A percentile compares a stretch with the other conserved stretches of the same genome.
These are phyloP conservation scores for Yamadazyma laniorum DNA, from an alignment of 805 yeast species.

Conservation along the genomic window DNA sequence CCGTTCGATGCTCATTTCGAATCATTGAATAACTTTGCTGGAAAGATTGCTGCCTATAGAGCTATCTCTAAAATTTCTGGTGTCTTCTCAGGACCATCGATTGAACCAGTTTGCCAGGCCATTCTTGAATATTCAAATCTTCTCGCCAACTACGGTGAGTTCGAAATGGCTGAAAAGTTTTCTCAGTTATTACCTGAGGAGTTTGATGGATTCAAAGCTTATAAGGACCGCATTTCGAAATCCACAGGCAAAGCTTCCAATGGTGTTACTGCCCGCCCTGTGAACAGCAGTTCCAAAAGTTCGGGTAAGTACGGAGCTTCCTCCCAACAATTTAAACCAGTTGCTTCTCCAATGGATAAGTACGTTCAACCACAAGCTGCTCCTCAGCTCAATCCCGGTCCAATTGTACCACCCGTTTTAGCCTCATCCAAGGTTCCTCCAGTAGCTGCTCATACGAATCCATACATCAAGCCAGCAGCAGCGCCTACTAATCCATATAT, in stretches of 20 bases:
- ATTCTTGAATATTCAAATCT: conserved; percentile 80
- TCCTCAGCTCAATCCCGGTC: neutral
- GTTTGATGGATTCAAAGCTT: conserved; percentile 65
- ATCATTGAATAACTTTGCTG: conserved; percentile 78
- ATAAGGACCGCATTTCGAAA: conserved; percentile 73
- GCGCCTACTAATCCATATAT: conserved; percentile 8
- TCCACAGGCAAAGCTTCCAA: conserved; percentile 42
- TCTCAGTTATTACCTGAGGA: conserved; percentile 70
- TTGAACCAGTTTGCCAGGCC: conserved; percentile 53
- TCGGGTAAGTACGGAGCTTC: conserved; percentile 7
- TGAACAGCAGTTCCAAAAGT: neutral
- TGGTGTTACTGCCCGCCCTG: conserved; percentile 7
- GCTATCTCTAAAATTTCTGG: conserved; percentile 42
- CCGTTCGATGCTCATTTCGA: conserved; percentile 82
- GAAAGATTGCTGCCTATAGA: conserved; percentile 76
- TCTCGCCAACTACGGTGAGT: conserved; percentile 78
- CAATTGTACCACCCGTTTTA: neutral
- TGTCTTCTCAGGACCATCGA: conserved; percentile 40
- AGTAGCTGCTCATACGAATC: conserved; percentile 23
- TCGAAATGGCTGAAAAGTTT: conserved; percentile 73
- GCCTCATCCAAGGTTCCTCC: conserved; percentile 8
- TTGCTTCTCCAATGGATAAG: conserved; percentile 10
- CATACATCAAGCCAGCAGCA: conserved; percentile 28
- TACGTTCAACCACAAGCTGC: conserved; percentile 10
- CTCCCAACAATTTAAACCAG: conserved; percentile 11